Evolutionary conservation across 1,284 basidiomycete species (phyloP).

Genomic region (Xerocomus amazonicus): DNA sequence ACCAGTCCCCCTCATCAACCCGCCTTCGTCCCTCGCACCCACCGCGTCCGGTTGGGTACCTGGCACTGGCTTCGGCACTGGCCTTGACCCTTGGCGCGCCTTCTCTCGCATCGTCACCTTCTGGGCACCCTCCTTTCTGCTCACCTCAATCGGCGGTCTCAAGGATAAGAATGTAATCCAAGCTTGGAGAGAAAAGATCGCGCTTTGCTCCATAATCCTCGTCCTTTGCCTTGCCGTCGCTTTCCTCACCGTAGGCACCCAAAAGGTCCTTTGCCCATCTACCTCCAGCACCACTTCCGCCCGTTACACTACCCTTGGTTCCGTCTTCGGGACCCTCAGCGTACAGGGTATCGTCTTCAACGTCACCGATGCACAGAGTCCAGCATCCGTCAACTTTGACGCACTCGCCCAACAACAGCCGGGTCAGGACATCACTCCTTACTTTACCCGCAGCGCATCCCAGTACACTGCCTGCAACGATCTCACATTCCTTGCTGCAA

Average conservation of each 20-base stretch:
- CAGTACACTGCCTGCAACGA: constrained; percentile 65
- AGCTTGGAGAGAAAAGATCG: constrained; percentile 98
- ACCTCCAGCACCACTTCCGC: constrained; percentile 54
- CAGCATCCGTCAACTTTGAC: constrained; percentile 55
- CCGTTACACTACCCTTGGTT: constrained; percentile 67
- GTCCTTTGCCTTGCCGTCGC: constrained; percentile 80
- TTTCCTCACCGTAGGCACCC: constrained; percentile 93
- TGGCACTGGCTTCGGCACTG: constrained; percentile 34
- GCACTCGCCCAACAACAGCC: constrained; percentile 54
- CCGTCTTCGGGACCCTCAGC: constrained; percentile 62
- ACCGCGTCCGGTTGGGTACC: constrained; percentile 32
- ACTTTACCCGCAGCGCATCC: constrained; percentile 68
- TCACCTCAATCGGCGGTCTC: constrained; percentile 76
- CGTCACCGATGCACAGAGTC: constrained; percentile 53
- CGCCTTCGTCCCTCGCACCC: constrained; percentile 45
- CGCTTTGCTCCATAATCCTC: constrained; percentile 84
- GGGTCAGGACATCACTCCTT: constrained; percentile 87
- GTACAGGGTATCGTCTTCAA: constrained; percentile 81
- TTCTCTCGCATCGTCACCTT: constrained; percentile 82
- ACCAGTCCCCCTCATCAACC: constrained; percentile 90
- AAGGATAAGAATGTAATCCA: constrained; percentile 76
- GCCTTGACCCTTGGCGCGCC: constrained; percentile 77
- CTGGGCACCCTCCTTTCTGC: constrained; percentile 84
- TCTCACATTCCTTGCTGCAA: constrained; percentile 64
- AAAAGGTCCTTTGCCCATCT: constrained; percentile 86